Percentiles rank a stretch among this genome's conserved stretches.
These are phyloP conservation scores for Hansenula sp. DNA, from an alignment of 1,139 yeast genomes.

Conservation along the genomic window DNA sequence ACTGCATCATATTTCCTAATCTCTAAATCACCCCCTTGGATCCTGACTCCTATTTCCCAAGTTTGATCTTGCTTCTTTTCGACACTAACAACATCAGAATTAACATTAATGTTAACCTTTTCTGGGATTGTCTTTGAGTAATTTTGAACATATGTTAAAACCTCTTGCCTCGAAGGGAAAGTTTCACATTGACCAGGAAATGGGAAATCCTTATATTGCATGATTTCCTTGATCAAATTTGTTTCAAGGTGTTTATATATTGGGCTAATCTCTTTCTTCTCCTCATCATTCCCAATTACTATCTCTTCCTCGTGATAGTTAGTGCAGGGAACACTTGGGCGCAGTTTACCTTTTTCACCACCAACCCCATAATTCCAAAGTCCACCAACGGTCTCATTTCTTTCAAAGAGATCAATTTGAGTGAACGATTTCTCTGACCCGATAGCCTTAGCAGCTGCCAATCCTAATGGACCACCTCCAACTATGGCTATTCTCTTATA, in stretches of 20 bases:
- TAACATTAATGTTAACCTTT: conserved; percentile 27
- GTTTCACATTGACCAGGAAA: conserved; percentile 36
- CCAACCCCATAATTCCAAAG: conserved; percentile 40
- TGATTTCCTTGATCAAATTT: conserved; percentile 50
- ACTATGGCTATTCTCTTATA: conserved; percentile 35
- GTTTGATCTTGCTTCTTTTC: conserved; percentile 17
- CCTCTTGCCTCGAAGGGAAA: conserved; percentile 44
- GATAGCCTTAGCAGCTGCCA: conserved; percentile 26
- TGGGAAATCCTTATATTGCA: conserved; percentile 47
- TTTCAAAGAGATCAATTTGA: conserved; percentile 42
- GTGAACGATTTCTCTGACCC: conserved; percentile 25
- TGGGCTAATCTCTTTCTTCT: conserved; percentile 13
- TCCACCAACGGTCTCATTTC: conserved; percentile 42
- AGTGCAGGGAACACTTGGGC: conserved; percentile 7
- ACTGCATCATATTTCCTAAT: conserved; percentile 43
- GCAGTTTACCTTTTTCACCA: conserved; percentile 3
- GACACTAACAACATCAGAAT: conserved; percentile 31
- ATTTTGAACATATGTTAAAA: conserved; percentile 37
- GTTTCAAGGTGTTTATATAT: conserved; percentile 41
- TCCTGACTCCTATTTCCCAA: neutral
- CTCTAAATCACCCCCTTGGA: neutral
- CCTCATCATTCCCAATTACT: conserved; percentile 8
- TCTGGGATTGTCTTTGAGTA: conserved; percentile 34
- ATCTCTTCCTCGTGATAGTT: conserved; percentile 12
- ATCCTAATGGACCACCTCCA: conserved; percentile 60